Evolutionary conservation across 169 alveolate genomes (phyloP), one percentile per base, ranked within the genome.

Genomic region (Cryptosporidium felis): DNA sequence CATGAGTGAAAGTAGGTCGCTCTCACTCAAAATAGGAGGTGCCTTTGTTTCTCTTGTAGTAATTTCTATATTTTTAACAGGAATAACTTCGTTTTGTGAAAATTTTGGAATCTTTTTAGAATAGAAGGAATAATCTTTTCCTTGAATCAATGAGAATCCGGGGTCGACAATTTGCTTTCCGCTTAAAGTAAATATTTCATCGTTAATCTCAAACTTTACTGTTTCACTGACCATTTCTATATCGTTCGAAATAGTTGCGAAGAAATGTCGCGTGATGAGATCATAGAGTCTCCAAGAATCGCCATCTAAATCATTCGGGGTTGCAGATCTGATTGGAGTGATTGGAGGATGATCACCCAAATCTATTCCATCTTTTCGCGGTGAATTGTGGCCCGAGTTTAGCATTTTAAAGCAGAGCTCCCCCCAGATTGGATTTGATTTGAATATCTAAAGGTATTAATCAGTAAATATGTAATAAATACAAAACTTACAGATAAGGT

Each of bases 301-400:
- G 36, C 94, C 95, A 0, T 91, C 91, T 36, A 93, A 88, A 36
- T 90, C 90, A 2, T 88, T 89, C 56, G 80, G 92, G 3, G 93
- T 82, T n/a, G 95, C 96, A 12, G 94, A 89, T 34, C 92, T 41
- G 34, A 95, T 96, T 0, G 98, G 98, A 0, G 98, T 95, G 14
- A 97, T 97, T 5, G 99, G 99, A 12, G 99, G 99, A 81, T 97
- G 99, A 80, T 97, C 99, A 0, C 98, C 98, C 18, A 93, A 96
- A 88, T 97, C 98, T 14, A 82, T 81, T n/a, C 99, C 99, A 49
- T 92, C 92, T 28, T 59, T 58, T 28, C 61, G 60, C 59, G 96
- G 95, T 23, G 82, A 89, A 60, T 88, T 91, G 49, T 82, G 82
- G n/a, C 94, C 90, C 3, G 42, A 82, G 26, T 88, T 82, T 4